phyloP scores from a whole-genome alignment of 305 asterid genomes.

The Plantago coronopus region DNA sequence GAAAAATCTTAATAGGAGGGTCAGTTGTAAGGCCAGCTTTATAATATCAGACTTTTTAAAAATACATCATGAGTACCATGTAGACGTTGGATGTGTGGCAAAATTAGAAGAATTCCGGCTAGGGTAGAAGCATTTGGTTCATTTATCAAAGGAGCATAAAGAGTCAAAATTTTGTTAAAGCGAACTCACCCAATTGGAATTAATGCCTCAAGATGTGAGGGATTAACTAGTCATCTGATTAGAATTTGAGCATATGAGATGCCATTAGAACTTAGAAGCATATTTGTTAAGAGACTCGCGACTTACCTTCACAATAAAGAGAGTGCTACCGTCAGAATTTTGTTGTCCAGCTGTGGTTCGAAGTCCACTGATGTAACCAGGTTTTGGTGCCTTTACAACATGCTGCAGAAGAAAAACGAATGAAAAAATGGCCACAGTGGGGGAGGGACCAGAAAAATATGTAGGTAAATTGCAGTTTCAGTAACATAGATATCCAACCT shows the following conservation, averaged over 20 bases:
- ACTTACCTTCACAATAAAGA: conserved; percentile 61
- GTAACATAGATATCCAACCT: conserved; percentile 42
- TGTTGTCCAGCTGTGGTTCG: conserved; percentile 68
- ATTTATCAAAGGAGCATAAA: too few relatives aligned
- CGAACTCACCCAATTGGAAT: too few relatives aligned
- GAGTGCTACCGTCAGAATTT: conserved; percentile 67
- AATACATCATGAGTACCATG: too few relatives aligned
- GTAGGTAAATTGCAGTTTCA: conserved; percentile 9
- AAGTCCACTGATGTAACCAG: conserved; percentile 70
- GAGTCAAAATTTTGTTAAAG: too few relatives aligned
- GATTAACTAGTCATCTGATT: too few relatives aligned
- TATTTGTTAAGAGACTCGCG: neutral
- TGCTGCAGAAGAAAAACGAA: conserved; percentile 49
- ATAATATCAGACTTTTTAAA: neutral
- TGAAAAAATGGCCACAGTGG: neutral
- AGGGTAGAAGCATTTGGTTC: too few relatives aligned
- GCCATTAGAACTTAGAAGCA: conserved; percentile 5
- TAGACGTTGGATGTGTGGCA: too few relatives aligned
- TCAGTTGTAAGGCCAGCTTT: neutral
- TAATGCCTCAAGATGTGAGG: too few relatives aligned
- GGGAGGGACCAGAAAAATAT: neutral
- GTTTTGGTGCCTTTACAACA: conserved; percentile 75
- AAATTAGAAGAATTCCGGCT: too few relatives aligned
- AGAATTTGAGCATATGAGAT: neutral
- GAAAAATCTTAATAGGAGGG: neutral